Evolutionary conservation across 208 protist species (phyloP).

Genomic region (Leishmania braziliensis): DNA sequence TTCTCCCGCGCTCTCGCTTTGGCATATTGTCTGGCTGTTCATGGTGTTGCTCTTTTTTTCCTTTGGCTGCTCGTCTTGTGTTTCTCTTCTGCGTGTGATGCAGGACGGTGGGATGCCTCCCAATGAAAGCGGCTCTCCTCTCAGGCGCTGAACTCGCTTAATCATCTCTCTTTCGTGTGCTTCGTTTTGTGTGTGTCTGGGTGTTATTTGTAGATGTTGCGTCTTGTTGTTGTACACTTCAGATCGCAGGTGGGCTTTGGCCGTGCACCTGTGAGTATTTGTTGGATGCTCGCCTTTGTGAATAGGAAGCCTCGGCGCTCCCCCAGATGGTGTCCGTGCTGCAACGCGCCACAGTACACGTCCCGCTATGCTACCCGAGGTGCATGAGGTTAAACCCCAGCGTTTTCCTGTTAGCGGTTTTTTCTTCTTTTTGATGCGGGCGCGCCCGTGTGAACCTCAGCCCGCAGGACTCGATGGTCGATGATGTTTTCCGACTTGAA

Average conservation of each 20-base stretch:
- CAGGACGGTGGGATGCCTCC: background rate
- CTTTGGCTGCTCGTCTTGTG: background rate
- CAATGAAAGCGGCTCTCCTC: background rate
- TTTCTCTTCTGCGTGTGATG: background rate
- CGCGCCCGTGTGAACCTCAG: background rate
- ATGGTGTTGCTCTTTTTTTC: background rate
- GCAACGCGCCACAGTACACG: background rate
- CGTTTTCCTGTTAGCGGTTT: background rate
- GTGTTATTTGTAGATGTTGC: background rate
- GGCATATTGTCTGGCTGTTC: background rate
- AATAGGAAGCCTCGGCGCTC: background rate
- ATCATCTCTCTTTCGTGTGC: background rate
- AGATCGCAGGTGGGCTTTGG: background rate
- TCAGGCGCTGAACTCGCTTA: background rate
- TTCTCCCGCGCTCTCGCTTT: background rate
- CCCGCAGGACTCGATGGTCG: background rate
- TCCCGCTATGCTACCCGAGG: background rate
- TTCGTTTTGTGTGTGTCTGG: background rate
- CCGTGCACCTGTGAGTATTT: background rate
- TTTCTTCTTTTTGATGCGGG: background rate
- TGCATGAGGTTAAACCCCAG: background rate
- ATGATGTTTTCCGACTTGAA: background rate
- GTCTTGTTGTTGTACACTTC: background rate
- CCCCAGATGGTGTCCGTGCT: background rate
- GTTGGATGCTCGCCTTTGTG: background rate